These are phyloP conservation scores for Hypsizygus ulmarius DNA, from an alignment of 1,284 basidiomycete species.

Conservation along the genomic window DNA sequence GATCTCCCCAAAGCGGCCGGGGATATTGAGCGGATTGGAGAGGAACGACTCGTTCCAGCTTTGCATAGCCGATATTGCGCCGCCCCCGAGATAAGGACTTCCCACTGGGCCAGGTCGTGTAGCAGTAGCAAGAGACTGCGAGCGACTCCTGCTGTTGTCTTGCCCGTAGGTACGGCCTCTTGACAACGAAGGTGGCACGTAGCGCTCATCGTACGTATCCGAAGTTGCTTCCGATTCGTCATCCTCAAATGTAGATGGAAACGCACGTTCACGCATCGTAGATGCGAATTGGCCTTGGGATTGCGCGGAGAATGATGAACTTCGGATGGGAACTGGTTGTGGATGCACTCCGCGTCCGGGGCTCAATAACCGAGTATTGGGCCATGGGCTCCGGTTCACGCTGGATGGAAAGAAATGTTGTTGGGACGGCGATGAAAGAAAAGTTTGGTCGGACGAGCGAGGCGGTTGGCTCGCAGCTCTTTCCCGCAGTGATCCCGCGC, in stretches of 20 bases:
- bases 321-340: slow-evolving; percentile 40
- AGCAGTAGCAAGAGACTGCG: slow-evolving; percentile 66
- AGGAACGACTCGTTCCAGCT: slow-evolving; percentile 56
- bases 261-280: slow-evolving; percentile 58
- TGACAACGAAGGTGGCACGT: slow-evolving; percentile 38
- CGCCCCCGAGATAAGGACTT: slow-evolving; percentile 38
- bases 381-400: slow-evolving; percentile 44
- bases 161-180: slow-evolving; percentile 55
- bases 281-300: slow-evolving; percentile 53
- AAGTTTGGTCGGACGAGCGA: slow-evolving; percentile 44
- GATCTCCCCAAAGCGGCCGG: slow-evolving; percentile 54
- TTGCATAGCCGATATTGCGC: slow-evolving; percentile 40
- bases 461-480: slow-evolving; percentile 71
- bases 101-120: slow-evolving; percentile 51
- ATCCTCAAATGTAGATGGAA: slow-evolving; percentile 49
- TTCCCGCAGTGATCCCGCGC: slow-evolving; percentile 44
- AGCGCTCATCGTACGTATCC: slow-evolving; percentile 52
- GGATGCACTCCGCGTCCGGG: slow-evolving; percentile 29
- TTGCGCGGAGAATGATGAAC: slow-evolving; percentile 62
- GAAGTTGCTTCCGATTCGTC: slow-evolving; percentile 63
- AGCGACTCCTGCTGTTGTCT: slow-evolving; percentile 67
- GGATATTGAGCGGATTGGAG: slow-evolving; percentile 54
- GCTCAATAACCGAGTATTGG: slow-evolving; percentile 38
- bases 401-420: slow-evolving; percentile 48
- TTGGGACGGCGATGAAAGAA: slow-evolving; percentile 49